Conservation (phyloP, 257 asterid species). For the Solanum chiquidenum region DNA sequence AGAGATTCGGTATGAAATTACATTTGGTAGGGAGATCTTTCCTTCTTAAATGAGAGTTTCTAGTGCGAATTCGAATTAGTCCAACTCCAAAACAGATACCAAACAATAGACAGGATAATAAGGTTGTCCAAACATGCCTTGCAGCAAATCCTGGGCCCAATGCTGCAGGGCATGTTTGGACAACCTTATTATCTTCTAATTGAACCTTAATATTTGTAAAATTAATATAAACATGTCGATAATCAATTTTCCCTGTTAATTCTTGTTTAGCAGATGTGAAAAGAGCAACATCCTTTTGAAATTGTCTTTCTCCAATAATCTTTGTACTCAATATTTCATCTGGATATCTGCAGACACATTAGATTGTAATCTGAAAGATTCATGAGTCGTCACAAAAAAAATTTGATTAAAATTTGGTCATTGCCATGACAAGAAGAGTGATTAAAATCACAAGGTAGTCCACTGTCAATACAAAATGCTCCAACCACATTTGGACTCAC, state of each 20-base stretch:
- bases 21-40: background rate
- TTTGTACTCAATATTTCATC: constrained; percentile 54
- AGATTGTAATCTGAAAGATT: background rate
- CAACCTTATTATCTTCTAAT: constrained; percentile 29
- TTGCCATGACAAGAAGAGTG: constrained; percentile 54
- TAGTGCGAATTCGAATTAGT: background rate
- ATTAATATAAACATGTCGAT: constrained; percentile 29
- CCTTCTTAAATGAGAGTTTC: background rate
- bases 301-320: constrained; percentile 56
- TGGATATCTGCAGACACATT: constrained; percentile 23
- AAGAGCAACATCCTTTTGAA: constrained; percentile 38
- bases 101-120: background rate
- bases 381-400: background rate
- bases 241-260: constrained; percentile 41
- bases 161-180: constrained; percentile 58
- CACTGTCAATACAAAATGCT: constrained; percentile 51
- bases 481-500: constrained; percentile 57
- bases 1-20: fast-evolving
- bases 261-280: constrained; percentile 36
- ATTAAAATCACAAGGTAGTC: constrained; percentile 51
- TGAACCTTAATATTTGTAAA: constrained; percentile 36
- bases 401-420: constrained; percentile 12
- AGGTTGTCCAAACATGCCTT: no score
- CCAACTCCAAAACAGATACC: background rate
- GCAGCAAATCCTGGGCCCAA: constrained; percentile 62